Conservation (phyloP, 2,329 filamentous ascomycete genomes). For the Escovopsis sp. region DNA sequence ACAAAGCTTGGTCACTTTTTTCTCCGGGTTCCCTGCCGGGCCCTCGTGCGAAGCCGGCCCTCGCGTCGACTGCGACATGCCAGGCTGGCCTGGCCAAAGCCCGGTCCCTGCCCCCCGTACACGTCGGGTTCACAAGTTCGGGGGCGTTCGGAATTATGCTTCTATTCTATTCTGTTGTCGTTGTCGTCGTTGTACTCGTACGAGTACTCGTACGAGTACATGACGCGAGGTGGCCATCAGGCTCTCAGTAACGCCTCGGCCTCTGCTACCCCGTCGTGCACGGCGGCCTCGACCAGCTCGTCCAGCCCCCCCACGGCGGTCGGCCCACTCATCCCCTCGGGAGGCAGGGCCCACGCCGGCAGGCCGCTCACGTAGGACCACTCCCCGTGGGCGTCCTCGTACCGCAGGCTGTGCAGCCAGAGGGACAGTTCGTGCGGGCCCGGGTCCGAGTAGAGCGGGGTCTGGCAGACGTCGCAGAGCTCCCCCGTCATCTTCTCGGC, state of each 20-base stretch:
- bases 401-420: constrained; percentile 84
- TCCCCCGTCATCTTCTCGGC: constrained; percentile 89
- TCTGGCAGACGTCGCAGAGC: constrained; percentile 66
- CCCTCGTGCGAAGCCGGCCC: no score
- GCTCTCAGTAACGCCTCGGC: constrained; percentile 13
- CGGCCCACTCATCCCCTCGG: constrained; percentile 55
- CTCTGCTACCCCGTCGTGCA: constrained; percentile 30
- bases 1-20: no score
- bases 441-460: constrained; percentile 85
- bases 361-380: constrained; percentile 83
- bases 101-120: no score
- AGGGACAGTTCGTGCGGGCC: constrained; percentile 80
- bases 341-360: constrained; percentile 77
- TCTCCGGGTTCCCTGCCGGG: no score
- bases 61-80: no score
- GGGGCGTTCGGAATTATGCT: no score
- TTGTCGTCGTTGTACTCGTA: no score
- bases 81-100: no score
- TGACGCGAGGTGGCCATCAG: no score
- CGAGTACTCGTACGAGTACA: no score
- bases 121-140: no score
- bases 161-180: no score
- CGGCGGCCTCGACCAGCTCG: constrained; percentile 42
- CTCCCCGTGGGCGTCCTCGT: constrained; percentile 65
- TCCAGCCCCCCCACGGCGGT: constrained; percentile 49